Percentiles rank a stretch among this genome's conserved stretches.
Conservation (phyloP, 495 filamentous ascomycete species). For the Penicillium cosmopolitanum region DNA sequence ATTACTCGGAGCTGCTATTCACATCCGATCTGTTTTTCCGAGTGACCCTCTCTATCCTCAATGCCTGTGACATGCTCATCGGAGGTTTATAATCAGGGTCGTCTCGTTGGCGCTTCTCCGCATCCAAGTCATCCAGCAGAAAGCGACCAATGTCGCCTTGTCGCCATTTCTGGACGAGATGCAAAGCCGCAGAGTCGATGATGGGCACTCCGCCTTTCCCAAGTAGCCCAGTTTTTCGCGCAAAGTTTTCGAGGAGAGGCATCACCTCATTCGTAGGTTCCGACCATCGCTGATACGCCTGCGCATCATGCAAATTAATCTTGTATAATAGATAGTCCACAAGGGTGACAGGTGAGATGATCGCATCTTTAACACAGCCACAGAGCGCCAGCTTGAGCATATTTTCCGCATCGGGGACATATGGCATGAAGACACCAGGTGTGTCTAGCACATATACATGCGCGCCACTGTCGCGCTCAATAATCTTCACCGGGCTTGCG, state of each 20-base stretch:
- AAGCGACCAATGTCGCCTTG: conserved; percentile 75
- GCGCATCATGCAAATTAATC: conserved; percentile 66
- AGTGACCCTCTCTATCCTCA: conserved; percentile 41
- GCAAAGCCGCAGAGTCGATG: conserved; percentile 73
- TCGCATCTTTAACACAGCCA: conserved; percentile 86
- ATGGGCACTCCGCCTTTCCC: conserved; percentile 73
- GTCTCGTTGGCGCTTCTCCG: conserved; percentile 49
- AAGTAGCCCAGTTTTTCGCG: conserved; percentile 73
- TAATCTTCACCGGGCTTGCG: conserved; percentile 79
- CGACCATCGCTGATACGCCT: conserved; percentile 65
- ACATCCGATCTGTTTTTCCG: conserved; percentile 36
- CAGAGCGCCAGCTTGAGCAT: conserved; percentile 94
- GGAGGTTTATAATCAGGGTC: conserved; percentile 42
- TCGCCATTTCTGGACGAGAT: conserved; percentile 85
- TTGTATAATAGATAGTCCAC: conserved; percentile 89
- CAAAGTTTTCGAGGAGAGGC: conserved; percentile 68
- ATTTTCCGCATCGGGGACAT: conserved; percentile 77
- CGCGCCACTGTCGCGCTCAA: conserved; percentile 53
- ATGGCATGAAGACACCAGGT: conserved; percentile 90
- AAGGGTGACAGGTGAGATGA: conserved; percentile 73
- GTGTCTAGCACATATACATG: conserved; percentile 73
- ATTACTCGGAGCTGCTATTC: conserved; percentile 25
- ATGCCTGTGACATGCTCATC: conserved; percentile 48
- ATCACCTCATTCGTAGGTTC: conserved; percentile 81
- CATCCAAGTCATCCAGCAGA: conserved; percentile 75